These are phyloP conservation scores for Populus trichocarpa DNA, from an alignment of 441 rosid species.

Conservation along the genomic window DNA sequence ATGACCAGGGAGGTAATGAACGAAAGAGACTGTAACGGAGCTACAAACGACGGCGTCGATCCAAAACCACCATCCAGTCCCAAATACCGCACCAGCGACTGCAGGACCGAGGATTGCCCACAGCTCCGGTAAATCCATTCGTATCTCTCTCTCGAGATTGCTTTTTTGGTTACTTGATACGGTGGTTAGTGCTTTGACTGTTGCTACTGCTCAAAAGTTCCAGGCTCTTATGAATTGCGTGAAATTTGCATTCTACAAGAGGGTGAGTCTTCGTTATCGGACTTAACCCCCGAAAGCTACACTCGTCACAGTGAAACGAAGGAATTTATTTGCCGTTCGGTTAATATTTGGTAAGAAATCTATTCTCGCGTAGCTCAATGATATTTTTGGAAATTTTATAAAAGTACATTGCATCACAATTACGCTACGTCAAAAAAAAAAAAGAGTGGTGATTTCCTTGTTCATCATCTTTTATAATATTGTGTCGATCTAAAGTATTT, in stretches of 20 bases:
- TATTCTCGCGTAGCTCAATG: background rate
- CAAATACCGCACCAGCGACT: slow-evolving; percentile 81
- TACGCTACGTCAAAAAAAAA: too few species aligned
- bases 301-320: background rate
- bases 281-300: background rate
- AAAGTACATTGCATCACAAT: background rate
- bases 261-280: background rate
- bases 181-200: background rate
- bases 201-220: background rate
- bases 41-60: slow-evolving; percentile 94
- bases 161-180: background rate
- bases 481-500: background rate
- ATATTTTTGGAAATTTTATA: too few species aligned
- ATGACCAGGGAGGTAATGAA: slow-evolving; percentile 80
- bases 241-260: background rate
- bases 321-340: background rate
- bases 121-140: slow-evolving; percentile 74
- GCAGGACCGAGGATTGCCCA: slow-evolving; percentile 94
- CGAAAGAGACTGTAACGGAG: slow-evolving; percentile 68
- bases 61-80: slow-evolving; percentile 99
- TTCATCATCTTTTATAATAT: background rate
- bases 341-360: background rate
- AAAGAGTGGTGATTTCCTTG: background rate
- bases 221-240: background rate
- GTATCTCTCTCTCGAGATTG: background rate